Percentiles rank a stretch among this genome's conserved stretches.
phyloP scores from a whole-genome alignment of 2,329 filamentous ascomycete genomes.

The Cladorrhinum sp. region DNA sequence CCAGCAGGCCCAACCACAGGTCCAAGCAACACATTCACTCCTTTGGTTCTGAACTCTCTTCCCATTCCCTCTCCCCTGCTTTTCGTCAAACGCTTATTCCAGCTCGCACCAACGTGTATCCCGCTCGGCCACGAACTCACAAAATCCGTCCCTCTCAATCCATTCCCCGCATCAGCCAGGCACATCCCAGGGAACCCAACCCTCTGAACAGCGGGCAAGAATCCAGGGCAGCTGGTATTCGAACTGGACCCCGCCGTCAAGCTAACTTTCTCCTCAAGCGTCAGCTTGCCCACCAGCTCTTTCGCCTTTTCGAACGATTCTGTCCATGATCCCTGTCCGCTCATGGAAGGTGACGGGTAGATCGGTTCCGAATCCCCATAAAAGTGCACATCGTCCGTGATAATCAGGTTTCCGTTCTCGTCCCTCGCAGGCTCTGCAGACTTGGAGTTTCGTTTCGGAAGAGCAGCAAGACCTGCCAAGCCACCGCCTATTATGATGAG shows the following conservation, averaged over 20 bases:
- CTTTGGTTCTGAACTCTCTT: slow-evolving; percentile 70
- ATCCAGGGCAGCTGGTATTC: slow-evolving; percentile 49
- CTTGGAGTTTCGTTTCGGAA: slow-evolving; percentile 22
- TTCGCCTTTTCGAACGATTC: slow-evolving; percentile 64
- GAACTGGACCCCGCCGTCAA: slow-evolving; percentile 65
- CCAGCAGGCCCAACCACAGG: slow-evolving; percentile 69
- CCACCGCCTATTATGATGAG: slow-evolving; percentile 37
- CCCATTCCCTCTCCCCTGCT: slow-evolving; percentile 71
- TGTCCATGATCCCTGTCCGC: slow-evolving; percentile 51
- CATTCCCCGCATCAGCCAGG: slow-evolving; percentile 44
- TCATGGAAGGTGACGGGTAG: slow-evolving; percentile 42
- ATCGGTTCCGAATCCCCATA: slow-evolving; percentile 50
- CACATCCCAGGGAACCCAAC: slow-evolving; percentile 45
- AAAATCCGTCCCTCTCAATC: slow-evolving; percentile 42
- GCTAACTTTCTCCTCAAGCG: slow-evolving; percentile 71
- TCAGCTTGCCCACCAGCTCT: slow-evolving; percentile 68
- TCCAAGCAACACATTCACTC: slow-evolving; percentile 73
- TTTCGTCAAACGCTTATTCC: slow-evolving; percentile 70
- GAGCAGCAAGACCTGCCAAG: slow-evolving; percentile 34
- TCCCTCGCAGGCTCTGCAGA: not conserved
- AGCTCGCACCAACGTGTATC: slow-evolving; percentile 47
- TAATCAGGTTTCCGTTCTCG: slow-evolving; percentile 18
- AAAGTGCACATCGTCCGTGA: slow-evolving; percentile 44
- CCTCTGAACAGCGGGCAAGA: slow-evolving; percentile 37
- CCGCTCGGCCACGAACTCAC: slow-evolving; percentile 43